Base-by-base conservation (phyloP, 768 basidiomycete species). In the Termitomyces sp. region DNA sequence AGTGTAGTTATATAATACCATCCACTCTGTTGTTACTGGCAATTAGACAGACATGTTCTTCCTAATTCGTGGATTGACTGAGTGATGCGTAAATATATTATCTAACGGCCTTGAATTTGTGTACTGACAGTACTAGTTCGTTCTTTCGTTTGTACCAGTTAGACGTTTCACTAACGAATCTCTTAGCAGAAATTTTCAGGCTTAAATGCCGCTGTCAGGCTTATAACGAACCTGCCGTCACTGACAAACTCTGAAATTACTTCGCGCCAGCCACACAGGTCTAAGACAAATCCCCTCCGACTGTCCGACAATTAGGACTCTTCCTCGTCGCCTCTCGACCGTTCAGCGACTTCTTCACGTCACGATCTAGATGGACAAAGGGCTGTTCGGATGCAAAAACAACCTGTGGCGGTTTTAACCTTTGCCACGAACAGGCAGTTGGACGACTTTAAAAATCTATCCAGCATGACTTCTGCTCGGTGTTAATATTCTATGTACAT, bases 1-100 rank as follows among this genome's bases (percentile, higher is more conserved):
- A 53, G 54, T 63, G 56, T 63, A 63, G 62, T 57, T 59, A 22
- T 59, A 61, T 61, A 63, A 59, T 63, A 61, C 47, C 55, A 53
- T 36, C 53, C 41, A 56, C 47, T 43, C 36, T 53, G 45, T 56
- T 57, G 46, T 44, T 46, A 45, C 41, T 50, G 42, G 36, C 42
- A 46, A 50, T 50, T 53, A 40, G 44, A 53, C 39, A 40, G 44
- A 53, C 39, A 29, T 38, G 43, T 48, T 57, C 41, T 47, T 38
- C 58, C 13, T 39, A 46, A 40, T 44, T 20, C 7, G 15, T 32
- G 25, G 15, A 25, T n/a, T 25, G 33, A 39, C 22, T 43, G 42
- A 38, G 49, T 40, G 42, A 54, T 32, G 11, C 3, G 13, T 20
- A n/a, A 38, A 29, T 29, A 29, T 9, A 29, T 29, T 29, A 29